Evolutionary conservation across 352 stramenopile genomes (phyloP).

Genomic region (Phytopythium litorale): DNA sequence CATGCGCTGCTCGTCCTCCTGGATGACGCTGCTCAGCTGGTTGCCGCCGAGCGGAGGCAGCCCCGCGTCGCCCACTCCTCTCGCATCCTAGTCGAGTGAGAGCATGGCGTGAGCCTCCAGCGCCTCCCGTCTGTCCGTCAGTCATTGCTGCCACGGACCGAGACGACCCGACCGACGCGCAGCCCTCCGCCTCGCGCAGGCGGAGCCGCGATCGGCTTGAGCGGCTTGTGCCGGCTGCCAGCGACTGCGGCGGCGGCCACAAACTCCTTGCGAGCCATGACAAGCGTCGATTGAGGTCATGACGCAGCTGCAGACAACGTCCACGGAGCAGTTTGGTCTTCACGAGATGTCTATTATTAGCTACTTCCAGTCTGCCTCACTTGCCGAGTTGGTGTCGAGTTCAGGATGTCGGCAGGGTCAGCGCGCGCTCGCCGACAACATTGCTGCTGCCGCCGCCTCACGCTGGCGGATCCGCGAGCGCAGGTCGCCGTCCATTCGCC

Average conservation of each 20-base stretch:
- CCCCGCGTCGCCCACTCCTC: slow-evolving; percentile 6
- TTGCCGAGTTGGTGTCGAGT: background rate
- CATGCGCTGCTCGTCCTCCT: slow-evolving; percentile 48
- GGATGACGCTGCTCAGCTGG: slow-evolving; percentile 21
- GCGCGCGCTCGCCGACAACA: slow-evolving; percentile 44
- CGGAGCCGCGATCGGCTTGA: slow-evolving; percentile 7
- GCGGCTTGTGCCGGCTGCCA: background rate
- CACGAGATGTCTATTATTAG: background rate
- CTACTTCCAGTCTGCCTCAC: background rate
- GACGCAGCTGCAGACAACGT: background rate
- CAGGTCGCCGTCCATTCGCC: slow-evolving; percentile 5
- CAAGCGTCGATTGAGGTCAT: background rate
- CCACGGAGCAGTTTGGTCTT: background rate
- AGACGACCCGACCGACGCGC: slow-evolving; percentile 51
- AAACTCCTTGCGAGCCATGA: slow-evolving; percentile 2
- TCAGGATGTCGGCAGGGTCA: slow-evolving; percentile 19
- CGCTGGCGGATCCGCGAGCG: slow-evolving; percentile 28
- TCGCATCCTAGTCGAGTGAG: slow-evolving; percentile 22
- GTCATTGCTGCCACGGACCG: slow-evolving; percentile 17
- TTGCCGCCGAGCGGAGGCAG: slow-evolving; percentile 6
- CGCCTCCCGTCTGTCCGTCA: background rate
- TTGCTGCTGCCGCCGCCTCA: slow-evolving; percentile 58
- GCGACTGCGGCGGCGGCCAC: background rate
- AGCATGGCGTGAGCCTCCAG: background rate
- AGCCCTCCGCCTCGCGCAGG: slow-evolving; percentile 25